Evolutionary conservation across 352 stramenopile genomes (phyloP).

Genomic region (Phytophthora vignae): DNA sequence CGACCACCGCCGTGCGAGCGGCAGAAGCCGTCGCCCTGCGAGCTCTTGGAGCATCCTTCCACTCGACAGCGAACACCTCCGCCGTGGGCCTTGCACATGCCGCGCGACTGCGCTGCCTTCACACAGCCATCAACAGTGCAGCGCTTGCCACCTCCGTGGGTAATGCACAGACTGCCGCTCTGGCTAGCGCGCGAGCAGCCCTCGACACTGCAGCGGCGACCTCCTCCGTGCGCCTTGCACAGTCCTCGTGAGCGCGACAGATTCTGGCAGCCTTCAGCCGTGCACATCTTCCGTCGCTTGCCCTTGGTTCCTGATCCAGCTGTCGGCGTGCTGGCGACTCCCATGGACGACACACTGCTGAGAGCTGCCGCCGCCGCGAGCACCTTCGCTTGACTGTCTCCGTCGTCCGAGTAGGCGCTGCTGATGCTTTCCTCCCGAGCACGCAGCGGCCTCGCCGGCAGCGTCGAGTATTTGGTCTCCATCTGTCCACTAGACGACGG

Average conservation of each 20-base stretch:
- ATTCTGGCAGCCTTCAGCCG: constrained; percentile 76
- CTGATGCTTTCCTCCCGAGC: constrained; percentile 42
- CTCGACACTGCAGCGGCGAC: constrained; percentile 79
- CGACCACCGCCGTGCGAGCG: constrained; percentile 78
- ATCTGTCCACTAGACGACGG: constrained; percentile 34
- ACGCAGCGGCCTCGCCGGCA: constrained; percentile 33
- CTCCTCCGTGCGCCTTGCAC: constrained; percentile 82
- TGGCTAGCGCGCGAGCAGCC: constrained; percentile 82
- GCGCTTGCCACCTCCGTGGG: constrained; percentile 83
- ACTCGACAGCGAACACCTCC: constrained; percentile 83
- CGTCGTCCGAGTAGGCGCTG: constrained; percentile 41
- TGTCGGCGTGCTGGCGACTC: constrained; percentile 17
- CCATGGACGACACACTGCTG: constrained; percentile 41
- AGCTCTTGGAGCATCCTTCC: constrained; percentile 86
- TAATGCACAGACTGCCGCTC: constrained; percentile 85
- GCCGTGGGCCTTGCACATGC: constrained; percentile 88
- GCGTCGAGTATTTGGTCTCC: constrained; percentile 34
- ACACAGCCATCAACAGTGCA: constrained; percentile 82
- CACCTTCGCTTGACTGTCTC: constrained; percentile 39
- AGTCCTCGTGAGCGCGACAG: constrained; percentile 79
- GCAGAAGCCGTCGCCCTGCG: constrained; percentile 85
- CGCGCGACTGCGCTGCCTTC: constrained; percentile 81
- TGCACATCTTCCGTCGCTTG: constrained; percentile 87
- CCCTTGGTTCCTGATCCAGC: constrained; percentile 45
- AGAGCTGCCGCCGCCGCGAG: constrained; percentile 36